Percentiles rank a stretch among this genome's conserved stretches.
These are phyloP conservation scores for Ustilago loliicola DNA, from an alignment of 1,284 basidiomycete genomes.

Conservation along the genomic window DNA sequence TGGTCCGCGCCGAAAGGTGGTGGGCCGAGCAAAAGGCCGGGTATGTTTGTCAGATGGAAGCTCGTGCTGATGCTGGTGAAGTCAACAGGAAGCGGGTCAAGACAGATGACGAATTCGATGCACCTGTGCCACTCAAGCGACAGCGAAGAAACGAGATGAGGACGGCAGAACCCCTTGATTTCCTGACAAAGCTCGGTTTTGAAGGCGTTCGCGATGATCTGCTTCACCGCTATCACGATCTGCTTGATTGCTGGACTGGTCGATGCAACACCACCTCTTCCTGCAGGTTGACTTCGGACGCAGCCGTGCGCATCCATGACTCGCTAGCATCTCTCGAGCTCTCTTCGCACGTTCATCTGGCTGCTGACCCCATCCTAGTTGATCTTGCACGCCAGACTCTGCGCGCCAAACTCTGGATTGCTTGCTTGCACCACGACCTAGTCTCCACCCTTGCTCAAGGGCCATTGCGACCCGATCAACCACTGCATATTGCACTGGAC, in stretches of 20 bases:
- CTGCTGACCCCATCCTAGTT: slow-evolving; percentile 32
- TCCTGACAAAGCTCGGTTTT: slow-evolving; percentile 31
- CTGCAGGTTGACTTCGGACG: slow-evolving; percentile 8
- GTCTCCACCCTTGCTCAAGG: slow-evolving; percentile 16
- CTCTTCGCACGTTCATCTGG: neutral
- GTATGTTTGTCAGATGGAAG: slow-evolving; percentile 43
- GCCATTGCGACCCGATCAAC: slow-evolving; percentile 37
- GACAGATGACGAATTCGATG: slow-evolving; percentile 4
- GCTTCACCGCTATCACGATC: slow-evolving; percentile 5
- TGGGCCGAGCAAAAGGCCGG: slow-evolving; percentile 29
- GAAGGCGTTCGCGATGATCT: slow-evolving; percentile 14
- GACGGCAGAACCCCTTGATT: slow-evolving; percentile 9
- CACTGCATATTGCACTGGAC: slow-evolving; percentile 46
- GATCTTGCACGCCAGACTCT: slow-evolving; percentile 41
- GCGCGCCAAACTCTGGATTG: slow-evolving; percentile 35
- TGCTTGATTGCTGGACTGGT: slow-evolving; percentile 19
- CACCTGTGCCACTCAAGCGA: neutral
- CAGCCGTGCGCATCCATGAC: slow-evolving; percentile 31
- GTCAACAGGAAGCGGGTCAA: slow-evolving; percentile 17
- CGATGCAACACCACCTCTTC: slow-evolving; percentile 1
- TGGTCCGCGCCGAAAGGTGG: slow-evolving; percentile 56
- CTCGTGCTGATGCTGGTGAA: neutral
- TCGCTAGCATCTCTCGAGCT: slow-evolving; percentile 26
- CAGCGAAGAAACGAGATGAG: neutral
- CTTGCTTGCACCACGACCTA: slow-evolving; percentile 33